phyloP scores from a whole-genome alignment of 1,139 yeast genomes.

The Kurtzmaniella quercitrusa region DNA sequence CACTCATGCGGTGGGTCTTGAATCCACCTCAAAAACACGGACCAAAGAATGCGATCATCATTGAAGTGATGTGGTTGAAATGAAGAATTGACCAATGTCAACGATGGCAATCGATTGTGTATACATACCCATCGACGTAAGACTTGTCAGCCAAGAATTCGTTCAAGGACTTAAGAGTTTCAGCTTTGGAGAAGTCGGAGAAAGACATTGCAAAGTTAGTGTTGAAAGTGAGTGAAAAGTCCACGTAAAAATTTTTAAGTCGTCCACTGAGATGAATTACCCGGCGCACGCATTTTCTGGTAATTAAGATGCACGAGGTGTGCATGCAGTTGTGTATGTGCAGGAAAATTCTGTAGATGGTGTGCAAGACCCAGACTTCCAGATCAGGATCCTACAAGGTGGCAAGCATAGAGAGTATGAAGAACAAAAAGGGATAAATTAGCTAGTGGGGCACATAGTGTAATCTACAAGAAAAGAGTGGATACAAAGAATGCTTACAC shows the following conservation, averaged over 20 bases:
- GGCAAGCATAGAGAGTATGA: no score
- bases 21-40: constrained; percentile 95
- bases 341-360: no score
- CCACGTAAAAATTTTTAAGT: constrained; percentile 5
- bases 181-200: constrained; percentile 76
- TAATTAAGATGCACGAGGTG: constrained; percentile 1
- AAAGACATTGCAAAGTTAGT: constrained; percentile 50
- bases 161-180: constrained; percentile 83
- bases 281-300: not conserved
- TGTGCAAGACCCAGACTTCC: no score
- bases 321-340: not conserved
- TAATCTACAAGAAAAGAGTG: no score
- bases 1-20: constrained; percentile 94
- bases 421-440: no score
- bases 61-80: constrained; percentile 11
- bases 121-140: constrained; percentile 87
- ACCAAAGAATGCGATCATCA: constrained; percentile 81
- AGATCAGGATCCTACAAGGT: no score
- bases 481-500: no score
- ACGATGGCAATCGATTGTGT: not conserved
- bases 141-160: constrained; percentile 86
- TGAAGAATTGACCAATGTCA: not conserved
- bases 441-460: no score
- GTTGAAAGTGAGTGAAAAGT: constrained; percentile 3
- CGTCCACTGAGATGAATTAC: not conserved